Evolutionary conservation across 306 rosid genomes (phyloP), one percentile per base, ranked within the genome.

Genomic region (Cucumis sativus): DNA sequence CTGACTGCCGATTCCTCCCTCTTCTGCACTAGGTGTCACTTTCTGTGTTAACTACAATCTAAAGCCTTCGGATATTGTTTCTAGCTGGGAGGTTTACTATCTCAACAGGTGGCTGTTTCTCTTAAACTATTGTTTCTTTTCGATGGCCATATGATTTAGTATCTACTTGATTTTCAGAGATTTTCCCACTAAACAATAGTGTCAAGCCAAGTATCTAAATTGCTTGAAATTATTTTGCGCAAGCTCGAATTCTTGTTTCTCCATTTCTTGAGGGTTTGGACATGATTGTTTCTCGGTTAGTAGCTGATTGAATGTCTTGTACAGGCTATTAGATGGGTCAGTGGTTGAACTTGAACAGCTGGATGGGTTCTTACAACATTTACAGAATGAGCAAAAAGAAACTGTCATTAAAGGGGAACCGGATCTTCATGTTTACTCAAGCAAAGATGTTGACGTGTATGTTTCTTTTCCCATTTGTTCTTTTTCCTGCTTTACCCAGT

Each of bases 21-120:
- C 40, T 83, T 58, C 39, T 68, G 76, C 30, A 75, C 73, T 49
- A 91, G 99, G 97, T 82, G 83, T 85, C 39, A 18, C 97, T 11
- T 88, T 90, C 77, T 88, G 97, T 88, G 81, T 84, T 80, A 90
- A 89, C 84, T 92, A 88, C 88, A 83, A 77, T 76, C 89, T 95
- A 65, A 88, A 76, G 77, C 90, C 97, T 82, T 85, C 92, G 5
- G 97, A 92, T 77, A 85, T 95, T 61, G 92, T 90, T 78, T 92
- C 97, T 20, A 86, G 88, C 82, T 95, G 98, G 98, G 98, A 90
- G 80, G 84, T 85, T 74, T 88, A 95, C 86, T 92, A 92, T 80
- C 99, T 92, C 77, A 95, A 95, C 84, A 92, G 99, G 97, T 95
- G 41, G 62, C 21, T 40, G 18, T 28, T 69, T 20, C 56, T 69